Base-by-base conservation (phyloP, 371 early-diverging fungal genomes). In the Mucor circinelloides region DNA sequence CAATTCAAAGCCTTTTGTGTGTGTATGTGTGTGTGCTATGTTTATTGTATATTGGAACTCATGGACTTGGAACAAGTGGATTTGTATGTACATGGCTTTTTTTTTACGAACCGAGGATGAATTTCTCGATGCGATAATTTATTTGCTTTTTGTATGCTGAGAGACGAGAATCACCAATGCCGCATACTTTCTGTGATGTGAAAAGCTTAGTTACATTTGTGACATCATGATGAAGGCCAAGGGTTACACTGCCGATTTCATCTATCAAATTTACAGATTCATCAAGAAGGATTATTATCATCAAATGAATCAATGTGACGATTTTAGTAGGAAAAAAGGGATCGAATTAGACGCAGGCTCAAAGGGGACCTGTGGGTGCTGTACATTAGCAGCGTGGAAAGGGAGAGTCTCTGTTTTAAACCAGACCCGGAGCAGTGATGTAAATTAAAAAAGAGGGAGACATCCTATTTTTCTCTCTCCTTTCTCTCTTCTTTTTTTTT, bases 281-380 rank as follows among this genome's bases (percentile, higher is more conserved):
- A 10, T 19, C 6, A 46, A 8, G 19, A 46, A 21, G 21, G 46
- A 8, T 21, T 21, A 19, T 2, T 19, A 46, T 46, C 46, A 46
- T 46, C 46, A 52, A 27, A 52, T 52, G 27, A 52, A 52, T 52
- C 52, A 52, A 52, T 52, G 52, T 52, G 52, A 52, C 52, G 27
- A 52, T 52, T 52, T 52, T 52, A 27, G 25, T 10, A 52, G 52
- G 52, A 13, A 52, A 52, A 52, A 52, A 27, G 52, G 23, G 50
- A 50, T 27, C 27, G 40, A 13, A 44, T 44, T 17, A 44, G n/a
- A 44, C 15, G 44, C 40, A 36, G 5, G 36, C 36, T 15, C 10
- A 10, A 40, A 17, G 40, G 9, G 17, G 42, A 17, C 5, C 1
- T 40, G 42, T 0, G 42, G 42, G 36, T n/a, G n/a, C n/a, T n/a